Evolutionary conservation across 2,329 filamentous ascomycete species (phyloP), one percentile per base, ranked within the genome.

Genomic region (Aspergillus fumigatiaffinis): DNA sequence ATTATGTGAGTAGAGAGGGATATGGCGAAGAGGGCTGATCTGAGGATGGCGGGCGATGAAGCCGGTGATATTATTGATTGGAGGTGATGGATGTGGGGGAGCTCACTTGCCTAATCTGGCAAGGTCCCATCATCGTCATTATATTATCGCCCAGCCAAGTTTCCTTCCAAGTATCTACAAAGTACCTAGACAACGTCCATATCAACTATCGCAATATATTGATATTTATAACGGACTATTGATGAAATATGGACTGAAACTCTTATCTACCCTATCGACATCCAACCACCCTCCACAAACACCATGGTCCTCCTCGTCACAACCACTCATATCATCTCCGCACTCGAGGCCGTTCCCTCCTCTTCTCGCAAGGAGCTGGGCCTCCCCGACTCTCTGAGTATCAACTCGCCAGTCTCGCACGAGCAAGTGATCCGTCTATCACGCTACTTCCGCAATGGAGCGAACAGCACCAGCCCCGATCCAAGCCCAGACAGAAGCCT

Each of bases 401-500:
- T 63, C 3, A 62, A 68, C n/a, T 64, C 66, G 1, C 73, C 77
- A 3, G 76, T 79, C 53, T 73, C 77, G 21, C 77, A 79, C 60
- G 67, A 66, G 0, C 73, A 77, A 48, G 57, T 79, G 26, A 72
- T 79, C 53, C 62, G 66, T 4, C 61, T 79, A 44, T 67, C 74
- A 3, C 71, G 62, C 42, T 64, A 70, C 25, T 64, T 74, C 26
- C 65, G 63, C 53, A 51, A 53, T 17, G 49, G 60, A 23, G 25
- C 57, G 5, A 58, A 59, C 41, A 54, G 60, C 1, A 35, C 41
- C 9, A 50, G 8, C 8, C 52, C 49, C 10, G 49, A 46, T 8
- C 51, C 28, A 20, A 46, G 20, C 4, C 54, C 51, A 7, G 35
- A 55, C 14, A 61, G 76, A 57, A 84, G 80, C 17, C 80, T 97